Evolutionary conservation across 2,329 filamentous ascomycete genomes (phyloP).

Genomic region (Corniculantispora saksenae): DNA sequence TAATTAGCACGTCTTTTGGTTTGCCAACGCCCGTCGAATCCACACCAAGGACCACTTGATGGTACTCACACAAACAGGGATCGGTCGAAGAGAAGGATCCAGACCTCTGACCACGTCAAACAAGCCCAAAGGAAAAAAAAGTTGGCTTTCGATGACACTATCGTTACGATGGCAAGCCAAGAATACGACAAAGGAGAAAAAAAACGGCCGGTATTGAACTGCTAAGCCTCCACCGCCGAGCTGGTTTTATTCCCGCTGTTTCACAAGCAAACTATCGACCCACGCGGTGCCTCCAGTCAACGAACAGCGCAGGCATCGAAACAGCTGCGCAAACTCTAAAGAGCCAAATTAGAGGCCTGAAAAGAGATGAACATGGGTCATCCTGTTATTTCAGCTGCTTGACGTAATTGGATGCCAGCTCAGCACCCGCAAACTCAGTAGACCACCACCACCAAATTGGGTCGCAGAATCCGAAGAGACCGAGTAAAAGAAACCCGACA

Average conservation of each 20-base stretch:
- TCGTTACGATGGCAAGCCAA: neutral
- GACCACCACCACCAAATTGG: neutral
- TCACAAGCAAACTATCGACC: neutral
- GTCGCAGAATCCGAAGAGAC: neutral
- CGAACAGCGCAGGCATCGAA: neutral
- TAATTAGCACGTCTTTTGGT: neutral
- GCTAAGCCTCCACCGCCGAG: neutral
- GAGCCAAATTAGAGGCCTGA: neutral
- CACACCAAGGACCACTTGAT: conserved; percentile 5
- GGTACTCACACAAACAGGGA: neutral
- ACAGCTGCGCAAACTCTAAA: neutral
- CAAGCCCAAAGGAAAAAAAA: neutral
- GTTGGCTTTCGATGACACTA: conserved; percentile 1
- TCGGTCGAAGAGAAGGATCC: conserved; percentile 5
- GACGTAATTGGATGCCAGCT: neutral
- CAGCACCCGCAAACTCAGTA: neutral
- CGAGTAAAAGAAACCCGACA: neutral
- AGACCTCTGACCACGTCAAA: neutral
- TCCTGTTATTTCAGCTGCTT: neutral
- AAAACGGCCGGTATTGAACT: neutral
- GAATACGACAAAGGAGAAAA: neutral
- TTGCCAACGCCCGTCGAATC: neutral
- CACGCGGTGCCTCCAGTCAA: neutral
- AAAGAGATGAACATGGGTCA: too few species aligned
- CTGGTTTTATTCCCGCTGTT: conserved; percentile 12